phyloP scores from a whole-genome alignment of 2,329 filamentous ascomycete species.

The Colletotrichum paranaense region DNA sequence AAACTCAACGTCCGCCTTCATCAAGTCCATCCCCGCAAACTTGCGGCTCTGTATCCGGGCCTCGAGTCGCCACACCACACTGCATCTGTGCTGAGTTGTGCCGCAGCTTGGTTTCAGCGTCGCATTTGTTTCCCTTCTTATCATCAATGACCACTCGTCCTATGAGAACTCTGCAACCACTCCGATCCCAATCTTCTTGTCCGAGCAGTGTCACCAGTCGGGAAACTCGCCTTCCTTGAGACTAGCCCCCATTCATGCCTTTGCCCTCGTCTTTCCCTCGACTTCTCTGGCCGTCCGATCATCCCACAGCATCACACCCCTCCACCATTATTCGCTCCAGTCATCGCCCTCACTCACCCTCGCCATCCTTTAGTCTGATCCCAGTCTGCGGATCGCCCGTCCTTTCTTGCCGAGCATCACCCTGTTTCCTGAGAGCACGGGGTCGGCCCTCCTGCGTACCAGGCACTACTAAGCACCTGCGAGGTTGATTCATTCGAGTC shows the following conservation, averaged over 20 bases:
- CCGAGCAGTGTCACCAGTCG: conserved; percentile 26
- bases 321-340: conserved; percentile 10
- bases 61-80: conserved; percentile 30
- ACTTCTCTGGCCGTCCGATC: conserved; percentile 24
- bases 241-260: conserved; percentile 31
- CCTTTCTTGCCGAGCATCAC: conserved; percentile 19
- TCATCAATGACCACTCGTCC: conserved; percentile 25
- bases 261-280: conserved; percentile 3
- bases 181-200: conserved; percentile 7
- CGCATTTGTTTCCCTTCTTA: conserved; percentile 32
- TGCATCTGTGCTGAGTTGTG: conserved; percentile 35
- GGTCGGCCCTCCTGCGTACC: conserved; percentile 1
- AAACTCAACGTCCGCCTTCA: conserved; percentile 7
- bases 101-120: conserved; percentile 36
- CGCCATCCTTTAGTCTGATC: conserved; percentile 26
- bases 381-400: conserved; percentile 15
- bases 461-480: conserved; percentile 13
- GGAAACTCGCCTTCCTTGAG: conserved; percentile 24
- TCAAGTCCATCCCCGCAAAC: conserved; percentile 16
- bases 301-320: conserved; percentile 8
- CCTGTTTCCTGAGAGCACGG: conserved; percentile 27
- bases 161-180: conserved; percentile 14
- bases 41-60: conserved; percentile 18
- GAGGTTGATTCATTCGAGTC: conserved; percentile 9
- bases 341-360: neutral